Base-by-base conservation (phyloP, 1,139 yeast genomes). In the Komagataea norvegica region DNA sequence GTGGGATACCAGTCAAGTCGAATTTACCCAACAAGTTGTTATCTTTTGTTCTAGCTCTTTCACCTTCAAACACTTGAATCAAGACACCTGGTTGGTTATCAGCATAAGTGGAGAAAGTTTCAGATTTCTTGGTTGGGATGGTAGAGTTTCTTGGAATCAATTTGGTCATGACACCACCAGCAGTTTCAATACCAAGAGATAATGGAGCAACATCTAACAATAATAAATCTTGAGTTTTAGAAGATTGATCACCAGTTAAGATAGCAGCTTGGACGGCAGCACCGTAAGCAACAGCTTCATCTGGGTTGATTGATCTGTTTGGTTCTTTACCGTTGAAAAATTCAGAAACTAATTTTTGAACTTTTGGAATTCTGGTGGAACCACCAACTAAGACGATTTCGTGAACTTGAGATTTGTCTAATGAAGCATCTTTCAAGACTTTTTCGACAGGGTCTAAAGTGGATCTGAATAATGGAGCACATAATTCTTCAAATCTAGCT, bases 101-200 rank as follows among this genome's bases (percentile, higher is more conserved):
- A 57, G 91, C 82, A 55, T 86, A 87, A 57, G 95, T 85, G 46
- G 94, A 84, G 83, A 85, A 89, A 55, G 86, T 86, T 74, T 89
- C 96, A 36, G 96, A 85, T 73, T 89, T 89, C 72, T 85, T 84
- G 56, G 96, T 87, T 67, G 97, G 97, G 56, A 89, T 91, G 51
- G 96, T 86, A 49, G 94, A 79, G 81, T 85, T 85, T 74, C 95
- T 79, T 62, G 89, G 85, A 62, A 85, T 85, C 65, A 85, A 81
- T 70, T 87, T 80, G 62, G 94, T 86, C 77, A 85, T 84, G 62
- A 85, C 89, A 72, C 95, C 95, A 68, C 95, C 95, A 72, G 89
- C 88, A 59, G 95, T 85, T 73, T 85, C 95, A 62, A 85, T 85
- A 77, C 95, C 95, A 54, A 85, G 71, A 41, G 94, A 84, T 62